phyloP scores from a whole-genome alignment of 495 filamentous ascomycete genomes.

The Xylaria scruposa region DNA sequence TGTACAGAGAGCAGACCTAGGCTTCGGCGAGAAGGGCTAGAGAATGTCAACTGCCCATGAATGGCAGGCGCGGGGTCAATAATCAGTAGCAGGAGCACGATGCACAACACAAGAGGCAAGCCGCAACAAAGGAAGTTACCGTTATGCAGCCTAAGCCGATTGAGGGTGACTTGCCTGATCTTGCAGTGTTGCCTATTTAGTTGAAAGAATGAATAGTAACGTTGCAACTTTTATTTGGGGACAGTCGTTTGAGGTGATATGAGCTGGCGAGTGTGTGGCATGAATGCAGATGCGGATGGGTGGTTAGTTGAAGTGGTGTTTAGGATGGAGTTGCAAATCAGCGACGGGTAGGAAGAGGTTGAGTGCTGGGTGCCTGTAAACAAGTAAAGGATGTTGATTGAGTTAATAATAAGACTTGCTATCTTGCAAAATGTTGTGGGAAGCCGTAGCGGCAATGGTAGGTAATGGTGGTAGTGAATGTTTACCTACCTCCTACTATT shows the following conservation, averaged over 20 bases:
- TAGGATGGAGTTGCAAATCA: not conserved
- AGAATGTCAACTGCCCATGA: not conserved
- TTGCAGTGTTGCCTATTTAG: not conserved
- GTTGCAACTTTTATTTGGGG: not conserved
- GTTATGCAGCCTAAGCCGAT: not conserved
- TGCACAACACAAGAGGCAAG: not conserved
- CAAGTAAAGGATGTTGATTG: not conserved
- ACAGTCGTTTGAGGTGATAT: not conserved
- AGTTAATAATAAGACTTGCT: not conserved
- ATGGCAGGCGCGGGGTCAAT: not conserved
- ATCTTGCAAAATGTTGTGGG: not conserved
- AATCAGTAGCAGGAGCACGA: not conserved
- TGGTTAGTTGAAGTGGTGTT: not conserved
- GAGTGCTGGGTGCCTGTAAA: not conserved
- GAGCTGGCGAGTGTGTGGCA: not conserved
- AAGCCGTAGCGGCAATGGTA: not conserved
- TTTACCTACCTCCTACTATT: not conserved
- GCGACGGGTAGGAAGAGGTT: not conserved
- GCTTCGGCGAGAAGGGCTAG: not conserved
- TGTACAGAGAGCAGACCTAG: not conserved
- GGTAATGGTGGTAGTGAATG: not conserved
- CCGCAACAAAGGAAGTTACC: not conserved
- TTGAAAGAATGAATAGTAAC: not conserved
- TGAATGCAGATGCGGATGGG: constrained; percentile 1
- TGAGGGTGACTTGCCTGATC: not conserved